phyloP scores from a whole-genome alignment of 208 protist species.

The Trypanosoma cruzi region DNA sequence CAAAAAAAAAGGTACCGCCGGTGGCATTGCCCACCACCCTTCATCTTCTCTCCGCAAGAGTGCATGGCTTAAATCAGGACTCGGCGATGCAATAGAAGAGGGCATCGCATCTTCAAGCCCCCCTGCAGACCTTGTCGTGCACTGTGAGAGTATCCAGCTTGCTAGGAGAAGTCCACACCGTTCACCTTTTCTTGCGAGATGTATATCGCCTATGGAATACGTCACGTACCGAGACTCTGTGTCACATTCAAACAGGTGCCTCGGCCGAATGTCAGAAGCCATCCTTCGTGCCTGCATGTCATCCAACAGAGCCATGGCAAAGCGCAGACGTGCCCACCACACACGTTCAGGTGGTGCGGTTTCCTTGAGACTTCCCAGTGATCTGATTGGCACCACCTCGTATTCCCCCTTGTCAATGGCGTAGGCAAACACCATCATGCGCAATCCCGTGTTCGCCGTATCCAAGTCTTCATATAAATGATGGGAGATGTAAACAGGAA shows the following conservation, averaged over 20 bases:
- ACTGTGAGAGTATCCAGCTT: not conserved
- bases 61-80: not conserved
- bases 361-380: not conserved
- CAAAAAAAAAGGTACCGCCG: not conserved
- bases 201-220: not conserved
- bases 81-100: not conserved
- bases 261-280: not conserved
- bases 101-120: not conserved
- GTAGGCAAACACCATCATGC: conserved; percentile 19
- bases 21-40: not conserved
- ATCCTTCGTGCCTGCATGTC: not conserved
- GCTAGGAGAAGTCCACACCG: not conserved
- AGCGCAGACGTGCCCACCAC: conserved; percentile 16
- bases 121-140: not conserved
- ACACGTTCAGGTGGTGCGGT: not conserved
- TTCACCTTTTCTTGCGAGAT: not conserved
- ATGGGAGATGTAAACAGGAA: conserved; percentile 15
- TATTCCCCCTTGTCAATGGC: conserved; percentile 10
- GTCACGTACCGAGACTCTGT: not conserved
- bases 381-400: conserved; percentile 5
- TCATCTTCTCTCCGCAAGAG: not conserved
- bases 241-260: not conserved
- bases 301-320: not conserved
- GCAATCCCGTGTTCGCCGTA: not conserved
- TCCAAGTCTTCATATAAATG: not conserved